Percentiles rank a stretch among this genome's conserved stretches.
Evolutionary conservation across 2,329 filamentous ascomycete species (phyloP).

Genomic region (Trichoderma brevicompactum): DNA sequence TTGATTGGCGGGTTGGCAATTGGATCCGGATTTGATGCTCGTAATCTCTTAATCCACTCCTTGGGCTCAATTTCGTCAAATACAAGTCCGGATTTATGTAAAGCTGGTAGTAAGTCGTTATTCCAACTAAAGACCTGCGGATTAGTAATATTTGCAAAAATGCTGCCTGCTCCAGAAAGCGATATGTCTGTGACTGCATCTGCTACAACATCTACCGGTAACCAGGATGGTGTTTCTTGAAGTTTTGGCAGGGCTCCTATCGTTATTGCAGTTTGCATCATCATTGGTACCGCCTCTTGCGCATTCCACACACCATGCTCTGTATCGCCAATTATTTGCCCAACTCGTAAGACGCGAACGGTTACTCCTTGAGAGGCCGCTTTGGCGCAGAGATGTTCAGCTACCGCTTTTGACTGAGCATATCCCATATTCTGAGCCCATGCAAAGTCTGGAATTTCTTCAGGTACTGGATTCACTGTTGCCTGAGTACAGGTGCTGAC

Average conservation of each 20-base stretch:
- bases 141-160: constrained; percentile 2
- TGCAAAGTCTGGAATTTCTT: constrained; percentile 39
- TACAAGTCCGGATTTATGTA: constrained; percentile 10
- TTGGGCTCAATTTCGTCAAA: constrained; percentile 18
- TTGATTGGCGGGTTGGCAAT: constrained; percentile 7
- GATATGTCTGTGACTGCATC: constrained; percentile 16
- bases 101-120: background rate
- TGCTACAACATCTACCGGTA: constrained; percentile 13
- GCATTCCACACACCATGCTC: constrained; percentile 54
- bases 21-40: constrained; percentile 2
- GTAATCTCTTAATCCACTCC: constrained; percentile 17
- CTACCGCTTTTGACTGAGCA: constrained; percentile 47
- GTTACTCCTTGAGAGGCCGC: constrained; percentile 43
- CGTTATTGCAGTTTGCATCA: constrained; percentile 52
- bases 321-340: constrained; percentile 55
- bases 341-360: constrained; percentile 49
- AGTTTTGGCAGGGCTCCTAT: constrained; percentile 50
- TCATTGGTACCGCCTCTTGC: constrained; percentile 56
- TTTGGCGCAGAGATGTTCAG: constrained; percentile 44
- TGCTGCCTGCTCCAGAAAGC: background rate
- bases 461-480: constrained; percentile 6
- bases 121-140: constrained; percentile 13
- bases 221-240: constrained; percentile 17
- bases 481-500: constrained; percentile 16
- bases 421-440: constrained; percentile 51